Conservation (phyloP, 2,329 filamentous ascomycete species). For the Colletotrichum musicola region DNA sequence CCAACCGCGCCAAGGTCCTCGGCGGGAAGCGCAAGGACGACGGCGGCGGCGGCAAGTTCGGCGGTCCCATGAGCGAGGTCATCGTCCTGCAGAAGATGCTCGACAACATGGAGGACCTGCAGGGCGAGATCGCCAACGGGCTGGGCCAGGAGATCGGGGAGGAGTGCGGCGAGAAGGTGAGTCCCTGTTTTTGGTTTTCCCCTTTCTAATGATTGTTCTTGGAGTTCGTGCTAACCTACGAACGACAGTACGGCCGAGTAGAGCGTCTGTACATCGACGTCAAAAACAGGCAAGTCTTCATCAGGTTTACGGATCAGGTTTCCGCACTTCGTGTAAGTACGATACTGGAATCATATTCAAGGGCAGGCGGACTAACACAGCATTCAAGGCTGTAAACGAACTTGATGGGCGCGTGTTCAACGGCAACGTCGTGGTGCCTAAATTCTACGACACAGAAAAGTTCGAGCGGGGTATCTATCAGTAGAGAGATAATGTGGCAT, state of each 20-base stretch:
- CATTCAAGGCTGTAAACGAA: slow-evolving; percentile 82
- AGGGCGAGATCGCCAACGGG: slow-evolving; percentile 79
- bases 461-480: slow-evolving; percentile 78
- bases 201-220: slow-evolving; percentile 3
- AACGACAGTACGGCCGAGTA: slow-evolving; percentile 79
- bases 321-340: slow-evolving; percentile 83
- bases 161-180: slow-evolving; percentile 84
- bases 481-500: slow-evolving; percentile 37
- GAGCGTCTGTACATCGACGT: slow-evolving; percentile 83
- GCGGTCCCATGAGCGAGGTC: slow-evolving; percentile 79
- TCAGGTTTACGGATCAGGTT: slow-evolving; percentile 89
- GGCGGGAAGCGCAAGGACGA: slow-evolving; percentile 73
- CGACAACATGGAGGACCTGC: slow-evolving; percentile 81
- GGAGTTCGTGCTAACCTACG: slow-evolving; percentile 26
- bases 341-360: not conserved
- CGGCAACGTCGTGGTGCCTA: slow-evolving; percentile 84
- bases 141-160: slow-evolving; percentile 96
- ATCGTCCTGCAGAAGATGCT: slow-evolving; percentile 89
- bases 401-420: slow-evolving; percentile 90
- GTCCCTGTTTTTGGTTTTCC: slow-evolving; percentile 37
- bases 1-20: slow-evolving; percentile 81
- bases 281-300: slow-evolving; percentile 79
- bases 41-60: slow-evolving; percentile 66
- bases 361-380: not conserved
- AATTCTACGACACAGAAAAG: slow-evolving; percentile 84